Conservation (phyloP, 148 eudicot species). For the Cornus controversa region DNA sequence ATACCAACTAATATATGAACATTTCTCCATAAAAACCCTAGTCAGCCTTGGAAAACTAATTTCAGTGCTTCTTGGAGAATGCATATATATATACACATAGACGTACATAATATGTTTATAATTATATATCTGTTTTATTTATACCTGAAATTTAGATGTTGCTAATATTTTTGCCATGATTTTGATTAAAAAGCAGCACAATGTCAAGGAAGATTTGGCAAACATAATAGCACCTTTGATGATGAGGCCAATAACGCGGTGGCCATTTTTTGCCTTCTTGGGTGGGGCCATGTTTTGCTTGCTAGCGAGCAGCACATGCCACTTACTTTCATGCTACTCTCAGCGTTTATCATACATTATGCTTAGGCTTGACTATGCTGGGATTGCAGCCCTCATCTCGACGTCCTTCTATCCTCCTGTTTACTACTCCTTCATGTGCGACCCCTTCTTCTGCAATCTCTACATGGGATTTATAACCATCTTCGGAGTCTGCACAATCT, state of each 20-base stretch:
- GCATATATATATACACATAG: not conserved
- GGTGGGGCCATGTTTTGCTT: constrained; percentile 99
- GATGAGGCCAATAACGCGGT: constrained; percentile 75
- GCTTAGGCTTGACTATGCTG: constrained; percentile 90
- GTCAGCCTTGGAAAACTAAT: not conserved
- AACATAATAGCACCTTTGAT: constrained; percentile 66
- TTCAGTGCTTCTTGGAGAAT: not conserved
- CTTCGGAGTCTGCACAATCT: constrained; percentile 56
- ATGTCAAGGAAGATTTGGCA: constrained; percentile 60
- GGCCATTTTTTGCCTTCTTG: constrained; percentile 88
- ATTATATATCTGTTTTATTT: not conserved
- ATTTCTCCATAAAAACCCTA: not conserved
- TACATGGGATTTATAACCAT: constrained; percentile 84
- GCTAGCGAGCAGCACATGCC: constrained; percentile 88
- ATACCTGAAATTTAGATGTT: not conserved
- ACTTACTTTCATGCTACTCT: constrained; percentile 85
- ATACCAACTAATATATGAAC: not conserved
- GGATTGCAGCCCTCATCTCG: constrained; percentile 87
- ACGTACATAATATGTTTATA: no score
- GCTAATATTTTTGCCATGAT: not conserved
- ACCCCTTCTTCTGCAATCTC: constrained; percentile 80
- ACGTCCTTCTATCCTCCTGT: constrained; percentile 94
- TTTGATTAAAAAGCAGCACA: constrained; percentile 45
- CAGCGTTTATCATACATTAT: constrained; percentile 70
- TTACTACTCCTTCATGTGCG: constrained; percentile 97